Conservation (phyloP, 2,329 filamentous ascomycete species). For the Epichloe coenophiala region DNA sequence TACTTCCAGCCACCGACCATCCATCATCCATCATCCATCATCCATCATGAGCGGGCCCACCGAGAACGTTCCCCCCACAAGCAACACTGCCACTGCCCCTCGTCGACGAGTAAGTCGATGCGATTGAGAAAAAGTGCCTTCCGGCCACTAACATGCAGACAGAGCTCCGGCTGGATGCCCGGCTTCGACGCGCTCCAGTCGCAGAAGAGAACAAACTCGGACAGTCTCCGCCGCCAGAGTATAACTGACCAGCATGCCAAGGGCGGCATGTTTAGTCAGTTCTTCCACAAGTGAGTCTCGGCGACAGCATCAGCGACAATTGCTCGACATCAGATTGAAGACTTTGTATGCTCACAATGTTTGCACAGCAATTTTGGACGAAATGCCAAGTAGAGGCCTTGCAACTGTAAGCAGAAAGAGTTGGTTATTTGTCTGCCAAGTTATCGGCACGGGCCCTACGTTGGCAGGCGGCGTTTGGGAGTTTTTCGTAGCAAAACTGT, state of each 20-base stretch:
- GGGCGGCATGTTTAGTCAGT: conserved; percentile 36
- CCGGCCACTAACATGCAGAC: background rate
- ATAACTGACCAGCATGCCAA: conserved; percentile 38
- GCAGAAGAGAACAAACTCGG: conserved; percentile 35
- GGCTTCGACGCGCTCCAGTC: conserved; percentile 37
- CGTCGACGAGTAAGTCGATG: conserved; percentile 17
- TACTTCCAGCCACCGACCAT: background rate
- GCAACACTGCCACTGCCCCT: conserved; percentile 4
- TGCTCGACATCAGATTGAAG: background rate
- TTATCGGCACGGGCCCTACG: background rate
- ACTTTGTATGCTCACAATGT: background rate
- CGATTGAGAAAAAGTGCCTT: too few relatives aligned
- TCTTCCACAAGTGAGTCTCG: conserved; percentile 41
- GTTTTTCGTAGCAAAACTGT: background rate
- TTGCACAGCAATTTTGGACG: conserved; percentile 19
- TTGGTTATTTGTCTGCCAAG: background rate
- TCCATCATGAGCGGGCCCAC: conserved; percentile 18
- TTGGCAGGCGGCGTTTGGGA: background rate
- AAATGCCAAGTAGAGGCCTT: conserved; percentile 13
- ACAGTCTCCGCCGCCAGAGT: conserved; percentile 37
- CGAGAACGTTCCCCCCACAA: conserved; percentile 10
- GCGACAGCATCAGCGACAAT: conserved; percentile 8
- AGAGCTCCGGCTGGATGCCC: conserved; percentile 34
- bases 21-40: conserved; percentile 10
- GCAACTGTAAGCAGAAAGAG: background rate